Evolutionary conservation across 257 asterid genomes (phyloP).

Genomic region (Sherardia arvensis): DNA sequence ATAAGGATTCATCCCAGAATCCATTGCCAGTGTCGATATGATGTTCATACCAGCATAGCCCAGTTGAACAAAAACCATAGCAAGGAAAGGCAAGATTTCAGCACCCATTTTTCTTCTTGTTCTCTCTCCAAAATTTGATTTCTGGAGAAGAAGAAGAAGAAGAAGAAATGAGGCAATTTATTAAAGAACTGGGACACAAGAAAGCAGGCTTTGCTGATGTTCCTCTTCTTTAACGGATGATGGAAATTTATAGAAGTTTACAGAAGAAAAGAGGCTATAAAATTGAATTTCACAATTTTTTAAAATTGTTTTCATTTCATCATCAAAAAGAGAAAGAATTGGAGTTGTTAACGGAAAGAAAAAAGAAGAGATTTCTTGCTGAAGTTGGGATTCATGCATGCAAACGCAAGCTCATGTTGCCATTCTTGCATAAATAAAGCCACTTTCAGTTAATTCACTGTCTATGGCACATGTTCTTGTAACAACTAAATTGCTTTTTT

Average conservation of each 20-base stretch:
- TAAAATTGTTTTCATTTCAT: no score
- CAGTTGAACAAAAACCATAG: slow-evolving; percentile 65
- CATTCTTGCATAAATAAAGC: slow-evolving; percentile 36
- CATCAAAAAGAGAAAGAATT: slow-evolving; percentile 1
- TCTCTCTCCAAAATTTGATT: slow-evolving; percentile 7
- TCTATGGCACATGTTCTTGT: slow-evolving; percentile 15
- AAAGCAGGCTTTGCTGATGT: slow-evolving; percentile 3
- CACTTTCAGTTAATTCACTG: slow-evolving; percentile 20
- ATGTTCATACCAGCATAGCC: slow-evolving; percentile 89
- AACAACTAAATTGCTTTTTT: slow-evolving; percentile 30
- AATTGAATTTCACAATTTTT: neutral
- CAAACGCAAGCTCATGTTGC: slow-evolving; percentile 19
- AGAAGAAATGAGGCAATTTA: neutral
- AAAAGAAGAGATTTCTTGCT: slow-evolving; percentile 22
- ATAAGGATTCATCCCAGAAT: slow-evolving; percentile 89
- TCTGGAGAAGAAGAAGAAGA: slow-evolving; percentile 2
- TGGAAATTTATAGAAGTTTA: slow-evolving; percentile 9
- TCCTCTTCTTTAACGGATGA: neutral
- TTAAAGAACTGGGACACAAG: neutral
- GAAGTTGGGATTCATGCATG: slow-evolving; percentile 58
- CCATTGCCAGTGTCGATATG: slow-evolving; percentile 75
- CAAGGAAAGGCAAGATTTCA: slow-evolving; percentile 38
- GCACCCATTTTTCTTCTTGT: slow-evolving; percentile 20
- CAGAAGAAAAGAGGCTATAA: neutral
- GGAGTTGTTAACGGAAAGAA: slow-evolving; percentile 10